phyloP scores from a whole-genome alignment of 495 filamentous ascomycete species.

The Xylaria sp. region DNA sequence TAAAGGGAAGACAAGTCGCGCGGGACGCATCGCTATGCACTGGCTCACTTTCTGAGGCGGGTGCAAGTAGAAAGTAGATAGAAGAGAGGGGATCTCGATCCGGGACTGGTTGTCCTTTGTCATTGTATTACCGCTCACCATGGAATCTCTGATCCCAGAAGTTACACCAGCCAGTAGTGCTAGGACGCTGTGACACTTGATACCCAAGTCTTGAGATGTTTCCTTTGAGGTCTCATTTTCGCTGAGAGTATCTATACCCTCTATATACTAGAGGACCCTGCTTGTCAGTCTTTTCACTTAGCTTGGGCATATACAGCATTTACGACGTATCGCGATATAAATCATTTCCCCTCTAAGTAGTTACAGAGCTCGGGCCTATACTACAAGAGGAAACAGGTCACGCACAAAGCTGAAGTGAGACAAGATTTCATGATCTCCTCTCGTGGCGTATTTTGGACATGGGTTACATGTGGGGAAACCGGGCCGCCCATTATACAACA shows the following conservation, averaged over 20 bases:
- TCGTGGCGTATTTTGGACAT: not conserved
- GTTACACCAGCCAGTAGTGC: not conserved
- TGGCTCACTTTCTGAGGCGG: not conserved
- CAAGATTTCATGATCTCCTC: not conserved
- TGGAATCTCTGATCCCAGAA: not conserved
- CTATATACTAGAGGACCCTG: not conserved
- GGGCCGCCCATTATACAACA: not conserved
- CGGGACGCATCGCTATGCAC: not conserved
- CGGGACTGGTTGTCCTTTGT: not conserved
- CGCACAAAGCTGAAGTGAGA: not conserved
- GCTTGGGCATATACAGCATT: not conserved
- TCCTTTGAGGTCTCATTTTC: not conserved
- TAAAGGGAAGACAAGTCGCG: not conserved
- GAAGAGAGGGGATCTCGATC: not conserved
- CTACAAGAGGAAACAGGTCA: not conserved
- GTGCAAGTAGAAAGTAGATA: not conserved
- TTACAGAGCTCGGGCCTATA: not conserved
- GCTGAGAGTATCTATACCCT: not conserved
- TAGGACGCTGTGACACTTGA: not conserved
- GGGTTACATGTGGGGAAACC: constrained; percentile 3
- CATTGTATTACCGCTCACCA: not conserved
- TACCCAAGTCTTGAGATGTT: not conserved
- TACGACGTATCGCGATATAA: too few relatives aligned
- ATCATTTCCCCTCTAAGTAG: too few relatives aligned
- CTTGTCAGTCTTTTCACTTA: not conserved